phyloP scores from a whole-genome alignment of 805 yeast species.

The Monosporozyma siamensis region DNA sequence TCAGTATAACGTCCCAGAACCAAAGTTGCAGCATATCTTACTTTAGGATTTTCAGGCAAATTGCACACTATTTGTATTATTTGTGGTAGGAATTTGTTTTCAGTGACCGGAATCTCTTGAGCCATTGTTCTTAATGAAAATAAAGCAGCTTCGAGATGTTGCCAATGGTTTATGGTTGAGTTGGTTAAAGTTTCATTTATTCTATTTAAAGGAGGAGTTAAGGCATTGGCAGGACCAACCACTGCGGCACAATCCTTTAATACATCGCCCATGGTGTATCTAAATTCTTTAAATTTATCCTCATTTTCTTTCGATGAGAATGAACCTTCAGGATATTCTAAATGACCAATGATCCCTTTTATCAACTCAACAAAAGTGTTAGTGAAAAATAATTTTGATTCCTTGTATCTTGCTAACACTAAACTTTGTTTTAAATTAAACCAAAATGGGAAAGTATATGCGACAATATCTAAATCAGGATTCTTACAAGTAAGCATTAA shows the following conservation, averaged over 20 bases:
- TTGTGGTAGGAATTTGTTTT: slow-evolving; percentile 59
- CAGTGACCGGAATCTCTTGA: slow-evolving; percentile 64
- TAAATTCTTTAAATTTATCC: slow-evolving; percentile 85
- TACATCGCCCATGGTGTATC: slow-evolving; percentile 98
- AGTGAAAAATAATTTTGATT: slow-evolving; percentile 18
- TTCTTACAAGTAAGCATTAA: slow-evolving; percentile 63
- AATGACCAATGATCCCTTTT: slow-evolving; percentile 46
- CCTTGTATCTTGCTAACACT: slow-evolving; percentile 26
- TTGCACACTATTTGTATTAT: slow-evolving; percentile 45
- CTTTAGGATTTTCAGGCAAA: slow-evolving; percentile 76
- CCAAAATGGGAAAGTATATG: slow-evolving; percentile 91
- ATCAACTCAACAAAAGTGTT: slow-evolving; percentile 21
- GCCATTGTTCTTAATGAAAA: slow-evolving; percentile 93
- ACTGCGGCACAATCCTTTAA: slow-evolving; percentile 90
- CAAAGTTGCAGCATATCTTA: slow-evolving; percentile 86
- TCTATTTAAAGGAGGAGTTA: slow-evolving; percentile 58
- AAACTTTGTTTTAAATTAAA: slow-evolving; percentile 62
- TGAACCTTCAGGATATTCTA: slow-evolving; percentile 58
- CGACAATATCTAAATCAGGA: slow-evolving; percentile 79
- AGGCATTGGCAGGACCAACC: slow-evolving; percentile 64
- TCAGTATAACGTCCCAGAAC: slow-evolving; percentile 93
- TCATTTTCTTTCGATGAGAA: slow-evolving; percentile 75
- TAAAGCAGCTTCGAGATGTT: slow-evolving; percentile 78
- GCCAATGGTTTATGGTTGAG: slow-evolving; percentile 47
- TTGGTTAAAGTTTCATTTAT: slow-evolving; percentile 35